phyloP scores from a whole-genome alignment of 371 early-diverging fungal species.

The Mortierella polycephala region DNA sequence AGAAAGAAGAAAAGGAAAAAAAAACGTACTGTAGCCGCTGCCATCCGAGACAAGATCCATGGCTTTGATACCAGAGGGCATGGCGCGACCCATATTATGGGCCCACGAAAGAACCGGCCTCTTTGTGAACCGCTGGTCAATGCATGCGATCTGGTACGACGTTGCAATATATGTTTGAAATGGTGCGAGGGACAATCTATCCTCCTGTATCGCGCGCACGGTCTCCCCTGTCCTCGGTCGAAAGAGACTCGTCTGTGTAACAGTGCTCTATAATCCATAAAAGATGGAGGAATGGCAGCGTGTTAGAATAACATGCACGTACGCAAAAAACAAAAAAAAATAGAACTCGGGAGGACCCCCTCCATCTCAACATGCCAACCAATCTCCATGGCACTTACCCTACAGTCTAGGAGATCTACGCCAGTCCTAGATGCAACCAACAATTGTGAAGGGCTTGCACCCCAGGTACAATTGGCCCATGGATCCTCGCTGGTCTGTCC shows the following conservation, averaged over 20 bases:
- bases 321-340: not conserved
- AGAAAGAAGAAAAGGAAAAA: too few species aligned
- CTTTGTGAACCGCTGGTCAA: constrained; percentile 46
- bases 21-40: constrained; percentile 17
- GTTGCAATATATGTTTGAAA: constrained; percentile 46
- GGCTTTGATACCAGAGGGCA: constrained; percentile 39
- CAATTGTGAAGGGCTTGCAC: constrained; percentile 32
- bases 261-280: constrained; percentile 5
- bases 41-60: constrained; percentile 18
- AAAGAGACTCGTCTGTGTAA: constrained; percentile 15
- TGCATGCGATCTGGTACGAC: constrained; percentile 35
- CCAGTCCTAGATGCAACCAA: constrained; percentile 27
- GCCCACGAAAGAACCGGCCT: constrained; percentile 41
- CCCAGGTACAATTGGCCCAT: constrained; percentile 42
- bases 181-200: constrained; percentile 8
- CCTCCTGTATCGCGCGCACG: constrained; percentile 38
- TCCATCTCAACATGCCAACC: not conserved
- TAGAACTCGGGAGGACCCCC: too few species aligned
- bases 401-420: constrained; percentile 27
- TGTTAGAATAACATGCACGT: not conserved
- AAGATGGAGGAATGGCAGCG: not conserved
- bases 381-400: constrained; percentile 14
- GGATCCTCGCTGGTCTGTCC: constrained; percentile 8
- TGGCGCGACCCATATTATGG: constrained; percentile 31
- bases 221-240: constrained; percentile 14